phyloP scores from a whole-genome alignment of 2,329 filamentous ascomycete genomes.

The Penicillium carneum region DNA sequence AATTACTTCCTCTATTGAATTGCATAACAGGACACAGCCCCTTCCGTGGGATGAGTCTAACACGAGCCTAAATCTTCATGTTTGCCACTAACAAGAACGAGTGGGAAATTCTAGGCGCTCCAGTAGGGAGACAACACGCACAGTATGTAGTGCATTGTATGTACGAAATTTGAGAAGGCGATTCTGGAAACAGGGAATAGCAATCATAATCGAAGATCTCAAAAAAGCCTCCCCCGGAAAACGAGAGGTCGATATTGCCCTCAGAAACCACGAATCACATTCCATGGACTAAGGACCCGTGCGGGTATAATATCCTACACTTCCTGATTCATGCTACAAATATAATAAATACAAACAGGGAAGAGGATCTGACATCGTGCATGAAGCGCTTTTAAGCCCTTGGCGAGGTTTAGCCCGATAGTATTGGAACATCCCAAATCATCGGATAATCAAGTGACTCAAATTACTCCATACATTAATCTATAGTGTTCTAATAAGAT shows the following conservation, averaged over 20 bases:
- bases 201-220: not conserved
- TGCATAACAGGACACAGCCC: slow-evolving; percentile 1
- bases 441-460: not conserved
- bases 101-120: slow-evolving; percentile 3
- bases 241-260: slow-evolving; percentile 17
- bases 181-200: slow-evolving; percentile 1
- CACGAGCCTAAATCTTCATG: slow-evolving; percentile 28
- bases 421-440: slow-evolving; percentile 11
- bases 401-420: slow-evolving; percentile 14
- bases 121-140: slow-evolving; percentile 15
- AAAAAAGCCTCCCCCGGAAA: not conserved
- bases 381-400: slow-evolving; percentile 31
- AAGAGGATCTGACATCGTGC: slow-evolving; percentile 27
- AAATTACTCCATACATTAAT: not conserved
- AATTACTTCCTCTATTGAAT: not conserved
- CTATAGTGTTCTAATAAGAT: not conserved
- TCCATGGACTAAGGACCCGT: not conserved
- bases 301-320: not conserved
- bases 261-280: slow-evolving; percentile 22
- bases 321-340: not conserved
- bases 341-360: not conserved
- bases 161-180: slow-evolving; percentile 3
- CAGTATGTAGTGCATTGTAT: slow-evolving; percentile 10
- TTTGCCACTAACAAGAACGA: slow-evolving; percentile 18
- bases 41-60: slow-evolving; percentile 15